Evolutionary conservation across 345 rosid species (phyloP), one percentile per base, ranked within the genome.

Genomic region (Schrenkiella parvula): DNA sequence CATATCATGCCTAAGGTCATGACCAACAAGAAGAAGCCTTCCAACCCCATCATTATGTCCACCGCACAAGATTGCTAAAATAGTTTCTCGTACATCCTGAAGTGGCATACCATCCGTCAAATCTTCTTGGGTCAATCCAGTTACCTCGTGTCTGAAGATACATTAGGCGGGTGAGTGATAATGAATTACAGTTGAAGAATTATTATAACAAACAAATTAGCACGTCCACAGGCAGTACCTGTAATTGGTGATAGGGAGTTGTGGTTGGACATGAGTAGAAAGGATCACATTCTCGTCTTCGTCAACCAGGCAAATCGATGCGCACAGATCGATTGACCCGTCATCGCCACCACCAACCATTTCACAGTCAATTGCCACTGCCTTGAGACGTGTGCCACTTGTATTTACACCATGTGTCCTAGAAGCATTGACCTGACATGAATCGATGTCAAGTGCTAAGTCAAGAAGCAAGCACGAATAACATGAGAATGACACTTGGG

Each of bases 331-430:
- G 26, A 72, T 23, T 29, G 88, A 66, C 41, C 85, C 90, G 67
- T 87, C 88, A 19, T 17, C 75, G 60, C 91, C 96, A 43, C 88
- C 85, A 66, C 89, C 91, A 26, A 91, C 96, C 91, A 89, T 86
- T 81, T 86, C 88, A 68, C 93, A 87, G 79, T 84, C 96, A 44
- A 91, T 72, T 10, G 91, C 91, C 58, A 88, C 53, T 14, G 86
- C 88, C 76, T 78, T 65, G n/a, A 65, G 73, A 51, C 74, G 75
- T 68, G 70, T 34, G 50, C 25, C 65, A 66, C 35, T 32, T 56
- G 55, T 2, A 51, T 14, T 60, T 15, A 42, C 51, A 28, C 64
- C 71, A 35, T 39, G 60, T 26, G 67, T 35, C n/a, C 50, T 66
- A 41, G 78, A 72, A 50, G 38, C 52, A 53, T 29, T 52, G 53